Evolutionary conservation across 495 filamentous ascomycete genomes (phyloP).

Genomic region (Aspergillus biplanus): DNA sequence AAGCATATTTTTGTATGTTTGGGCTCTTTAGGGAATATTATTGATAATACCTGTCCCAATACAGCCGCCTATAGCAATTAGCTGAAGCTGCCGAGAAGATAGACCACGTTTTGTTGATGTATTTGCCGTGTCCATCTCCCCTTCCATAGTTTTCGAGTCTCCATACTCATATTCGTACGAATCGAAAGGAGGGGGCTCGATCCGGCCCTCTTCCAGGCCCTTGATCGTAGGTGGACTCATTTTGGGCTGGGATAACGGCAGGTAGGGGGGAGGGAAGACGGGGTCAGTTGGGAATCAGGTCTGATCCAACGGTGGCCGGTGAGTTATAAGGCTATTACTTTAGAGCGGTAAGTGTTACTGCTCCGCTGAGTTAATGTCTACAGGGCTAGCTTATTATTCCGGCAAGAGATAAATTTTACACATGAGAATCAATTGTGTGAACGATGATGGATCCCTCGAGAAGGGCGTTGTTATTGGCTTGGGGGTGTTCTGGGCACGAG

Average conservation of each 20-base stretch:
- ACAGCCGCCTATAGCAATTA: conserved; percentile 73
- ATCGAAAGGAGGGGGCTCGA: conserved; percentile 9
- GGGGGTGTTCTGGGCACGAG: conserved; percentile 1
- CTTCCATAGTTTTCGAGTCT: conserved; percentile 27
- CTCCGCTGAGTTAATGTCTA: conserved; percentile 16
- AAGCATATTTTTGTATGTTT: too few relatives aligned
- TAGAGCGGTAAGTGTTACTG: conserved; percentile 3
- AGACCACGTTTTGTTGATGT: conserved; percentile 33
- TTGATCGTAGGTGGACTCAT: conserved; percentile 29
- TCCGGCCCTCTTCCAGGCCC: conserved; percentile 25
- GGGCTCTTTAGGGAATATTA: too few relatives aligned
- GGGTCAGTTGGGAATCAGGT: neutral
- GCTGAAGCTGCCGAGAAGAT: conserved; percentile 59
- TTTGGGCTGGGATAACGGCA: conserved; percentile 1
- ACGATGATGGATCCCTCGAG: conserved; percentile 5
- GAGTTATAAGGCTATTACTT: conserved; percentile 7
- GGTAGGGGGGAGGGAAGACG: neutral
- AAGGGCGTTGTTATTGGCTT: conserved; percentile 11
- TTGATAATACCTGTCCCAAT: conserved; percentile 63
- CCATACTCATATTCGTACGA: conserved; percentile 26
- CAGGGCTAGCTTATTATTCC: conserved; percentile 17
- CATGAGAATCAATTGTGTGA: conserved; percentile 13
- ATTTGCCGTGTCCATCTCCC: conserved; percentile 24
- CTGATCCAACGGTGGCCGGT: conserved; percentile 1
- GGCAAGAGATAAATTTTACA: conserved; percentile 22